Percentiles rank a stretch among this genome's conserved stretches.
phyloP scores from a whole-genome alignment of 2,329 filamentous ascomycete genomes.

The Fusarium aywerte region DNA sequence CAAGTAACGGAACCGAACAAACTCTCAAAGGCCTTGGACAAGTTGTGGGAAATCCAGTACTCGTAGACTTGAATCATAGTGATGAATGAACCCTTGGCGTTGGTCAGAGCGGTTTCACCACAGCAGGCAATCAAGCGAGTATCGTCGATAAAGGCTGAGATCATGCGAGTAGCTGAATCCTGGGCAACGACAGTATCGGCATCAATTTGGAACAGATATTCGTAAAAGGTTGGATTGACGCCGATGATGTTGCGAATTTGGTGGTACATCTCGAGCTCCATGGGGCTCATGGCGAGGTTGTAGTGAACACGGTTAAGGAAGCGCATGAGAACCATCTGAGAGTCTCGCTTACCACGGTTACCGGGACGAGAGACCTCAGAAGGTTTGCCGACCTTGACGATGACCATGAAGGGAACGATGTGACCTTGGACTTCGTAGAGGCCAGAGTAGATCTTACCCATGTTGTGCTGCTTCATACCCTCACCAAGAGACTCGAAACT shows the following conservation, averaged over 20 bases:
- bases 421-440: conserved; percentile 98
- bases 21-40: conserved; percentile 96
- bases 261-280: conserved; percentile 98
- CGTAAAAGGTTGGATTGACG: conserved; percentile 98
- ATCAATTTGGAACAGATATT: conserved; percentile 96
- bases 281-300: conserved; percentile 93
- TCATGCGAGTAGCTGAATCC: conserved; percentile 91
- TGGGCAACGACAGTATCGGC: conserved; percentile 93
- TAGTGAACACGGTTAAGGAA: conserved; percentile 99
- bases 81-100: conserved; percentile 90
- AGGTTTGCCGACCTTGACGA: conserved; percentile 98
- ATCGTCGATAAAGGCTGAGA: conserved; percentile 89
- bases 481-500: conserved; percentile 98
- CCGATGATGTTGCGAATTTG: conserved; percentile 99
- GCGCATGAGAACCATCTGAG: conserved; percentile 97
- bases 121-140: conserved; percentile 94
- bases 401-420: conserved; percentile 95
- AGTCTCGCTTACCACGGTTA: conserved; percentile 99
- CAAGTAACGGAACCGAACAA: conserved; percentile 98
- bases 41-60: conserved; percentile 98
- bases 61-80: conserved; percentile 99
- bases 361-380: conserved; percentile 94
- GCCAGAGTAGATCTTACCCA: conserved; percentile 98
- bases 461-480: conserved; percentile 97
- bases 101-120: conserved; percentile 92